These are phyloP conservation scores for Balamuthia mandrillaris DNA, from an alignment of 208 protist species.

Conservation along the genomic window DNA sequence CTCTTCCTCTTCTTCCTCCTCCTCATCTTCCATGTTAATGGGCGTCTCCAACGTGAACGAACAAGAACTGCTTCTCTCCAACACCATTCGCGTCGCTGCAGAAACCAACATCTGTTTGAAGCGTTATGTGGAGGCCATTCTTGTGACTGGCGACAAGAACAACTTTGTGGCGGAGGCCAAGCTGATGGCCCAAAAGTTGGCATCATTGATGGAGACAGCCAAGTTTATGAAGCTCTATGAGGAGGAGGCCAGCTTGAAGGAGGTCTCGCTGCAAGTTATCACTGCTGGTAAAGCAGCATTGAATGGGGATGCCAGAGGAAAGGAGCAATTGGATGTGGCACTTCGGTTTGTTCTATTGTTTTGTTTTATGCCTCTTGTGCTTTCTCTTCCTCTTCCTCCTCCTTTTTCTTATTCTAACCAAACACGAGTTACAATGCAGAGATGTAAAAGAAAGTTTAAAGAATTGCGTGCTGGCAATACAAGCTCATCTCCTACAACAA, in stretches of 20 bases:
- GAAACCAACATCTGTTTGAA: background rate
- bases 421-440: too few relatives aligned
- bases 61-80: background rate
- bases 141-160: constrained; percentile 1
- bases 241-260: constrained; percentile 32
- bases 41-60: too few relatives aligned
- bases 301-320: background rate
- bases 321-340: background rate
- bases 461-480: constrained; percentile 19
- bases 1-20: too few relatives aligned
- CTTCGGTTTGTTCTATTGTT: background rate
- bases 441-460: constrained; percentile 16
- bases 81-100: background rate
- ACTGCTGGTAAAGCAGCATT: constrained; percentile 22
- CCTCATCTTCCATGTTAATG: too few relatives aligned
- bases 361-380: too few relatives aligned
- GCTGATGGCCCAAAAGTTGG: constrained; percentile 5
- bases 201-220: constrained; percentile 18
- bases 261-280: constrained; percentile 35
- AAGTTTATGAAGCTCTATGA: constrained; percentile 13
- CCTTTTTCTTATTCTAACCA: too few relatives aligned
- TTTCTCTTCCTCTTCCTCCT: too few relatives aligned
- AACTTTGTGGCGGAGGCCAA: constrained; percentile 33
- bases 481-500: background rate
- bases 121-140: constrained; percentile 9